These are phyloP conservation scores for Furcasterigmium sp. DNA, from an alignment of 2,329 filamentous ascomycete genomes.

Conservation along the genomic window DNA sequence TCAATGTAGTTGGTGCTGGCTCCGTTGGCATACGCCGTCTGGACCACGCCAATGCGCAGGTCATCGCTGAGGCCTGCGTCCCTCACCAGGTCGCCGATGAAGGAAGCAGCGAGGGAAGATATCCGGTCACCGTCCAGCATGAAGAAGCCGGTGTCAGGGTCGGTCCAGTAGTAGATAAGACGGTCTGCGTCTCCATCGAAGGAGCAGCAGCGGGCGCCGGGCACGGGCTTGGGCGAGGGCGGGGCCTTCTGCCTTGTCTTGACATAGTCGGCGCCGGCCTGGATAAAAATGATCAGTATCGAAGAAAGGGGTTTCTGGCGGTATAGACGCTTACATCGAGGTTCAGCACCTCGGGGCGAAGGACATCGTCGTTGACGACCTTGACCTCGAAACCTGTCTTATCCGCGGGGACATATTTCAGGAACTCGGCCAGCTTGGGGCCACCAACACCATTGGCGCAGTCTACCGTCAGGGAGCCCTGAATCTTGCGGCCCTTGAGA, in stretches of 20 bases:
- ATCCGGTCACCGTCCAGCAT: slow-evolving; percentile 97
- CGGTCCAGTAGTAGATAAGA: slow-evolving; percentile 90
- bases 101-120: slow-evolving; percentile 86
- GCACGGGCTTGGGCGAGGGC: slow-evolving; percentile 70
- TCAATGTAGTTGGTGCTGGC: slow-evolving; percentile 89
- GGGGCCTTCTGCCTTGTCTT: slow-evolving; percentile 95
- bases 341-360: slow-evolving; percentile 85
- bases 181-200: slow-evolving; percentile 95
- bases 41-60: slow-evolving; percentile 87
- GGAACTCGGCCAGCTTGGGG: slow-evolving; percentile 79
- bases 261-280: slow-evolving; percentile 95
- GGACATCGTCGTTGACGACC: slow-evolving; percentile 87
- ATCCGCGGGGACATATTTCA: slow-evolving; percentile 72
- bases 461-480: slow-evolving; percentile 76
- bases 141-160: slow-evolving; percentile 77
- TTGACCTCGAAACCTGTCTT: slow-evolving; percentile 73
- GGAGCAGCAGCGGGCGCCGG: slow-evolving; percentile 78
- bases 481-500: slow-evolving; percentile 69
- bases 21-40: slow-evolving; percentile 97
- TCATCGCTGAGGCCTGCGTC: slow-evolving; percentile 74
- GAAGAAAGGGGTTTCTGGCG: background rate
- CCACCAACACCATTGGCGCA: slow-evolving; percentile 96
- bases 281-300: slow-evolving; percentile 4
- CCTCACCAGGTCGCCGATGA: slow-evolving; percentile 82
- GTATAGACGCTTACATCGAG: slow-evolving; percentile 59